Percentiles rank a stretch among this genome's conserved stretches.
Evolutionary conservation across 495 filamentous ascomycete species (phyloP).

Genomic region (Xylaria nigripes): DNA sequence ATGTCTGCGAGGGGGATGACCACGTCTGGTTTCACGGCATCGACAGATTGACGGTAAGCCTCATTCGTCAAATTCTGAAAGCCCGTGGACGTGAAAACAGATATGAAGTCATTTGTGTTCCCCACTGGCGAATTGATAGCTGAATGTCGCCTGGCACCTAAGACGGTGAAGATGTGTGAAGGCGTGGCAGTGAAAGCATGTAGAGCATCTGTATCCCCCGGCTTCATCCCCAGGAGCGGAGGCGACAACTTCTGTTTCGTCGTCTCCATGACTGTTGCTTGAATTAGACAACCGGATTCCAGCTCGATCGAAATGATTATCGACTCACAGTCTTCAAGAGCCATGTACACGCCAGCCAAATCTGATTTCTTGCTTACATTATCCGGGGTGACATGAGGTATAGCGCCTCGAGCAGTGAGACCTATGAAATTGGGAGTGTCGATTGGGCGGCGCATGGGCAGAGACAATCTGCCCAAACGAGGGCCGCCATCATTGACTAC

Average conservation of each 20-base stretch:
- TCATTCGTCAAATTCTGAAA: slow-evolving; percentile 59
- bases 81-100: slow-evolving; percentile 74
- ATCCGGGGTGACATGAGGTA: slow-evolving; percentile 87
- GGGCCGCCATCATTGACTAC: slow-evolving; percentile 27
- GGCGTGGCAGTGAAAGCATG: slow-evolving; percentile 64
- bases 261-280: slow-evolving; percentile 64
- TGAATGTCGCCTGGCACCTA: slow-evolving; percentile 71
- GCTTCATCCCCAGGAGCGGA: slow-evolving; percentile 1
- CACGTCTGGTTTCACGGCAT: slow-evolving; percentile 67
- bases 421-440: slow-evolving; percentile 77
- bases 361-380: slow-evolving; percentile 56
- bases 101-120: slow-evolving; percentile 65
- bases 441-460: slow-evolving; percentile 52
- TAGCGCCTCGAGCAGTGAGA: slow-evolving; percentile 67
- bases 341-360: slow-evolving; percentile 65
- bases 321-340: slow-evolving; percentile 85
- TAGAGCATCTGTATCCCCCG: slow-evolving; percentile 40
- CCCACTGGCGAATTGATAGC: slow-evolving; percentile 62
- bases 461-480: slow-evolving; percentile 54
- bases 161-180: slow-evolving; percentile 49
- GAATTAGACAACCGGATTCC: neutral
- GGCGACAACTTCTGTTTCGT: slow-evolving; percentile 35
- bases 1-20: slow-evolving; percentile 72
- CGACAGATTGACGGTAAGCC: slow-evolving; percentile 57
- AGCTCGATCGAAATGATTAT: too few species aligned